Conservation (phyloP, 495 filamentous ascomycete species). For the Hyaloscypha finlandica region DNA sequence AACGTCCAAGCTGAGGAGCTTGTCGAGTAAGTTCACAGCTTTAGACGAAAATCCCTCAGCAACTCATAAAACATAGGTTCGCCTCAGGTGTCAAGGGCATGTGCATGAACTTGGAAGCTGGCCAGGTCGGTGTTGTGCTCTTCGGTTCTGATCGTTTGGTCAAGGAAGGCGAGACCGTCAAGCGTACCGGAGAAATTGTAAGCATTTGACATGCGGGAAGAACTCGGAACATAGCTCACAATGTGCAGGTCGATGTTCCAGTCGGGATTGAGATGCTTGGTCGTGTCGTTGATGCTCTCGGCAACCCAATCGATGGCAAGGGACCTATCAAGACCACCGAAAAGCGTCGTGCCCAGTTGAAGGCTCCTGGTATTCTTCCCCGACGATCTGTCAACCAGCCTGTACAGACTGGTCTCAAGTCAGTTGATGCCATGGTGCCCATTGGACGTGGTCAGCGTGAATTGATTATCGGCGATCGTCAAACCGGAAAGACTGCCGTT, state of each 20-base stretch:
- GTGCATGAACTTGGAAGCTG: conserved; percentile 99
- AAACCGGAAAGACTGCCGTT: conserved; percentile 99
- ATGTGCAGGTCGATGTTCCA: conserved; percentile 86
- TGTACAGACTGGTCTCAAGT: conserved; percentile 98
- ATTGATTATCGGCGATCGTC: conserved; percentile 99
- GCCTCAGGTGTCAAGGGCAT: conserved; percentile 99
- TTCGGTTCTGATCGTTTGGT: conserved; percentile 99
- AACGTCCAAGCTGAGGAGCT: conserved; percentile 99
- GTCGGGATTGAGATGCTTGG: conserved; percentile 91
- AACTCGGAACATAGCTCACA: conserved; percentile 24
- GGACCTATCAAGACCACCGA: conserved; percentile 88
- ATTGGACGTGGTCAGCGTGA: conserved; percentile 99
- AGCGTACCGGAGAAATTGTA: conserved; percentile 99
- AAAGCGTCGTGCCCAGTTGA: conserved; percentile 96
- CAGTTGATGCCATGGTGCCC: conserved; percentile 99
- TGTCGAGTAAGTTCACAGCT: conserved; percentile 79
- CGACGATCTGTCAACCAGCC: conserved; percentile 97
- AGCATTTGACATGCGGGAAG: conserved; percentile 40
- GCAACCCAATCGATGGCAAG: conserved; percentile 99
- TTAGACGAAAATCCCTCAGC: conserved; percentile 11
- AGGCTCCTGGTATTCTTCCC: conserved; percentile 97
- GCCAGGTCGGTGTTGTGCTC: conserved; percentile 99
- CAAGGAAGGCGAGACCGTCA: conserved; percentile 99
- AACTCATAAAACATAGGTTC: conserved; percentile 63
- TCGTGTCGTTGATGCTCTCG: conserved; percentile 97